These are phyloP conservation scores for Colletotrichum camelliae DNA, from an alignment of 2,329 filamentous ascomycete genomes.

Conservation along the genomic window DNA sequence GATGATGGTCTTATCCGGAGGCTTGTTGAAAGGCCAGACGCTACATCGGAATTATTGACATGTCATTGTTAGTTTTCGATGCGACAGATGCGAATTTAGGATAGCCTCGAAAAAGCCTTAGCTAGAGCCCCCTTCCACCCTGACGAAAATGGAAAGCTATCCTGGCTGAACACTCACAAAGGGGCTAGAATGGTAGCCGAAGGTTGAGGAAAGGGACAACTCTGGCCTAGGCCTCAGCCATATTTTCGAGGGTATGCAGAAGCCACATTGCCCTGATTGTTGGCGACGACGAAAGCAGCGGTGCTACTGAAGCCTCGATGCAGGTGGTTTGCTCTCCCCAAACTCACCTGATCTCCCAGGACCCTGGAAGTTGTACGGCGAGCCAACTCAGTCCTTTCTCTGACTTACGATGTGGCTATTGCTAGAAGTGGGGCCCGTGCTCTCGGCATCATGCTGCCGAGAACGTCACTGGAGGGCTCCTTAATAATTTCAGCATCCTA, in stretches of 20 bases:
- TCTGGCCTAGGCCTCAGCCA: background rate
- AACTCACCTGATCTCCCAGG: background rate
- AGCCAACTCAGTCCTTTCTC: background rate
- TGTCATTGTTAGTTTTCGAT: background rate
- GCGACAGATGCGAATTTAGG: background rate
- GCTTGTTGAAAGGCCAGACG: background rate
- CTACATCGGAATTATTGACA: background rate
- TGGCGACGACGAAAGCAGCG: background rate
- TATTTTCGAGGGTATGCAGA: background rate
- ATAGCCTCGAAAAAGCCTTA: background rate
- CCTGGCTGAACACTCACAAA: background rate
- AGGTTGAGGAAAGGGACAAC: background rate
- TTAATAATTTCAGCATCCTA: background rate
- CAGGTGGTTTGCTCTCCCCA: background rate
- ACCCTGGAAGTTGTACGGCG: background rate
- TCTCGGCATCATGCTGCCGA: background rate
- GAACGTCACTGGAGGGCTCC: background rate
- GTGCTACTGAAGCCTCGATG: background rate
- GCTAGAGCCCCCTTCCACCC: background rate
- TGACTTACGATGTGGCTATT: background rate
- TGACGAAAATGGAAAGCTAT: background rate
- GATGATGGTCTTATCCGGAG: background rate
- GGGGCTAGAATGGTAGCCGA: background rate
- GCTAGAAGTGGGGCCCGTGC: background rate
- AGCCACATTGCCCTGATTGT: background rate